Evolutionary conservation across 257 asterid genomes (phyloP).

Genomic region (Striga asiatica): DNA sequence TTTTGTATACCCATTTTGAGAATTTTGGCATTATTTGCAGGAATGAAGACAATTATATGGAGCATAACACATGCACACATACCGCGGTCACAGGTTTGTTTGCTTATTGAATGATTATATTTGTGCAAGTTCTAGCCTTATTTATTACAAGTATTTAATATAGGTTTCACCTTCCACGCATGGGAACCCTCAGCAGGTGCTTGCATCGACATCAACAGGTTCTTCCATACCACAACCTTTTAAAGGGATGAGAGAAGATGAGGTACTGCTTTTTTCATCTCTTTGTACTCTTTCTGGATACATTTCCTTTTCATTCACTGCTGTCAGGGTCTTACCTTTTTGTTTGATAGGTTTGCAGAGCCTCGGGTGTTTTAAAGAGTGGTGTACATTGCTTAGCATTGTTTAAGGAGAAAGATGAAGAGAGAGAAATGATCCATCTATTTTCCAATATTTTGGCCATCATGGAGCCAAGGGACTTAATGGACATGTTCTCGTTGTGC

Average conservation of each 20-base stretch:
- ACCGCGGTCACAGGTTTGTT: constrained; percentile 88
- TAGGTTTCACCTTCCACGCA: constrained; percentile 91
- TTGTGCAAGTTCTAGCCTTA: constrained; percentile 10
- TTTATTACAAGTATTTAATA: constrained; percentile 15
- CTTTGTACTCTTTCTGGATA: too few relatives aligned
- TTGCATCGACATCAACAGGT: constrained; percentile 55
- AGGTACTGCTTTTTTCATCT: constrained; percentile 45
- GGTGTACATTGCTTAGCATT: constrained; percentile 97
- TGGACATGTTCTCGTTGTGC: constrained; percentile 99
- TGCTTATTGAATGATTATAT: constrained; percentile 13
- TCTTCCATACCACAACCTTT: constrained; percentile 67
- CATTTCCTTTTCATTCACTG: constrained; percentile 8
- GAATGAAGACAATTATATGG: constrained; percentile 99
- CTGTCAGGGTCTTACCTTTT: constrained; percentile 20
- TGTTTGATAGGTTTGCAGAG: constrained; percentile 83
- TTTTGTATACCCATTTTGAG: not conserved
- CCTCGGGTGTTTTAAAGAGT: constrained; percentile 92
- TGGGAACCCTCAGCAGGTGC: constrained; percentile 76
- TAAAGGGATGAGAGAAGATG: constrained; percentile 97
- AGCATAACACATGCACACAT: constrained; percentile 96
- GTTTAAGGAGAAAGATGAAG: constrained; percentile 97
- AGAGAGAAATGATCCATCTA: constrained; percentile 86
- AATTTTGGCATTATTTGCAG: constrained; percentile 29
- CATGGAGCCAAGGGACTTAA: constrained; percentile 95
- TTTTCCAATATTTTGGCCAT: constrained; percentile 92